Conservation (phyloP, 192 early-diverging fungal genomes). For the Coemansia sp. region DNA sequence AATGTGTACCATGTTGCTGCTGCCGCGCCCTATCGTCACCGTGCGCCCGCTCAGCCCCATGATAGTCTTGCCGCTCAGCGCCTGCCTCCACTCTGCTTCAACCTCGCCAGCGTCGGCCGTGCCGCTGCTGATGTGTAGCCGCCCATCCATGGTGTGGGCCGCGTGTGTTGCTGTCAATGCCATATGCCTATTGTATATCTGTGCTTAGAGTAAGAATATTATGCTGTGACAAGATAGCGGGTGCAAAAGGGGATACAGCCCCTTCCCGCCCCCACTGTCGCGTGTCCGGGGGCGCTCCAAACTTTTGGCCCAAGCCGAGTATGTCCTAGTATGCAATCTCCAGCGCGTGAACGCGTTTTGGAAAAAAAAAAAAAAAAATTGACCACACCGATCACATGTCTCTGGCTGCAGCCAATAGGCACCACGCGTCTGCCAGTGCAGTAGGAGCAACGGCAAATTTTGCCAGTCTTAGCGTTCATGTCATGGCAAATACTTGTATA, state of each 20-base stretch:
- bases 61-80: slow-evolving; percentile 40
- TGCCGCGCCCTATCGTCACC: slow-evolving; percentile 51
- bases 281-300: not conserved
- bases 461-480: not conserved
- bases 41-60: slow-evolving; percentile 27
- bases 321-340: not conserved
- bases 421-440: not conserved
- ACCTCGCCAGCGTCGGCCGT: not conserved
- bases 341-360: not conserved
- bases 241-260: not conserved
- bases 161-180: slow-evolving; percentile 4
- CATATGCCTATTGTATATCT: not conserved
- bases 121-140: not conserved
- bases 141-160: not conserved
- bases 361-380: not conserved
- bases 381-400: not conserved
- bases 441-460: not conserved
- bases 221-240: not conserved
- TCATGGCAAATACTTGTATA: not conserved
- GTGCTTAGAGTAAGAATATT: not conserved
- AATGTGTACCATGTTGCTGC: slow-evolving; percentile 41
- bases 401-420: not conserved
- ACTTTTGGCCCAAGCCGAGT: not conserved
- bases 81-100: slow-evolving; percentile 31
- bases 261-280: not conserved